These are phyloP conservation scores for Prunus armeniaca DNA, from an alignment of 306 rosid species.

Conservation along the genomic window DNA sequence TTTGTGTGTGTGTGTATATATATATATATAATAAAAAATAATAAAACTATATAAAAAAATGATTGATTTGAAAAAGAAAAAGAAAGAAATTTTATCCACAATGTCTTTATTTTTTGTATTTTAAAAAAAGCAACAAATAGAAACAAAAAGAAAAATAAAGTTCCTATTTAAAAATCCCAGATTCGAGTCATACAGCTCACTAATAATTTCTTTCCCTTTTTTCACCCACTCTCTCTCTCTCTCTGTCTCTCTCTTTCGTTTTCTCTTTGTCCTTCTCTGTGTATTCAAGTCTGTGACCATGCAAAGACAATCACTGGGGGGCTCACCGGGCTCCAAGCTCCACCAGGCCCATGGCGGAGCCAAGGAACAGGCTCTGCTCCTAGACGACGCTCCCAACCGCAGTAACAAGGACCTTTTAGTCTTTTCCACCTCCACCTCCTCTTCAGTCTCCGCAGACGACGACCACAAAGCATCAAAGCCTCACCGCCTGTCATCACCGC, in stretches of 20 bases:
- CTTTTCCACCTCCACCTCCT: constrained; percentile 16
- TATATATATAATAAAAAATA: too few relatives aligned
- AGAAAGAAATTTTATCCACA: background rate
- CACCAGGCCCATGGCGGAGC: constrained; percentile 46
- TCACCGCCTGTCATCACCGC: constrained; percentile 57
- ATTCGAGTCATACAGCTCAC: background rate
- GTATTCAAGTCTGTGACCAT: constrained; percentile 35
- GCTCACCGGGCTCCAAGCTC: constrained; percentile 77
- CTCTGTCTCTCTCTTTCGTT: background rate
- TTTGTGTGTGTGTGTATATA: too few relatives aligned
- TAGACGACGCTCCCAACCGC: constrained; percentile 33
- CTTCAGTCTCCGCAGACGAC: constrained; percentile 14
- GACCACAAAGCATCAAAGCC: constrained; percentile 46
- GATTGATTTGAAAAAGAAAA: too few relatives aligned
- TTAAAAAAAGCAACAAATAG: background rate
- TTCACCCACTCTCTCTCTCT: background rate
- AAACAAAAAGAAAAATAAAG: background rate
- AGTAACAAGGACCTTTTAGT: constrained; percentile 25
- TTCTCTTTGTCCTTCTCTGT: background rate
- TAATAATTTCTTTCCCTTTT: background rate
- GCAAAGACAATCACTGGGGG: constrained; percentile 94
- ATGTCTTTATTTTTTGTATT: background rate
- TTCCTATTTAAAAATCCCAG: background rate
- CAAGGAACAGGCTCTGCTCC: constrained; percentile 29
- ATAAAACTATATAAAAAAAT: too few relatives aligned